A percentile compares a stretch with the other conserved stretches of the same genome.
Evolutionary conservation across 1,139 yeast genomes (phyloP).

Genomic region (Lodderomyces metapsilosis): DNA sequence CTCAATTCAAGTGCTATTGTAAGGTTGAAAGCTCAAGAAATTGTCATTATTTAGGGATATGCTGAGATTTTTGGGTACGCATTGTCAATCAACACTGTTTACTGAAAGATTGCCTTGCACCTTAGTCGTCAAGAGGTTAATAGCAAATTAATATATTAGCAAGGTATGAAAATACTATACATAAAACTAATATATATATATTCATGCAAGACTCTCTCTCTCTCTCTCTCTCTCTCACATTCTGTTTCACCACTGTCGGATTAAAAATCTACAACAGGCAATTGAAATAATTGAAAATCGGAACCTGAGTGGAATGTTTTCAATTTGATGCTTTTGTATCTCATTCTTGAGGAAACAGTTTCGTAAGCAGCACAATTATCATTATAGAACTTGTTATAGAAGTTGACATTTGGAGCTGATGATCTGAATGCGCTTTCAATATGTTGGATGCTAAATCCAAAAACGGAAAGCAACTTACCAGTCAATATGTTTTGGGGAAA

Average conservation of each 20-base stretch:
- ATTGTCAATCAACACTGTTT: not conserved
- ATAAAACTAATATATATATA: not conserved
- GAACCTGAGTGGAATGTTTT: not conserved
- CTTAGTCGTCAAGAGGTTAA: not conserved
- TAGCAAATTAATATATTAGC: not conserved
- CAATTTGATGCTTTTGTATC: not conserved
- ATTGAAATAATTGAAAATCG: not conserved
- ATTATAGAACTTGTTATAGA: not conserved
- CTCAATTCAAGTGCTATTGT: not conserved
- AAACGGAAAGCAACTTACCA: not conserved
- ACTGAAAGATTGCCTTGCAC: not conserved
- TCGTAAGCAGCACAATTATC: not conserved
- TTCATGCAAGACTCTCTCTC: not conserved
- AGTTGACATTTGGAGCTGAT: not conserved
- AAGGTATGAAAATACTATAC: not conserved
- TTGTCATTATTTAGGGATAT: not conserved
- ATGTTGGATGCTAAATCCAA: not conserved
- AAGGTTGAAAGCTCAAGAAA: not conserved
- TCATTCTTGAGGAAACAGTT: not conserved
- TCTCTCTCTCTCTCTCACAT: not conserved
- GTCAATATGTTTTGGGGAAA: not conserved
- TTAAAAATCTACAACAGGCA: not conserved
- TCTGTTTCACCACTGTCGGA: not conserved
- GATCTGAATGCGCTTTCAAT: not conserved
- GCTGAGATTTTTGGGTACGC: not conserved